Conservation (phyloP, 805 yeast genomes). For the Nakazawaea pomicola region DNA sequence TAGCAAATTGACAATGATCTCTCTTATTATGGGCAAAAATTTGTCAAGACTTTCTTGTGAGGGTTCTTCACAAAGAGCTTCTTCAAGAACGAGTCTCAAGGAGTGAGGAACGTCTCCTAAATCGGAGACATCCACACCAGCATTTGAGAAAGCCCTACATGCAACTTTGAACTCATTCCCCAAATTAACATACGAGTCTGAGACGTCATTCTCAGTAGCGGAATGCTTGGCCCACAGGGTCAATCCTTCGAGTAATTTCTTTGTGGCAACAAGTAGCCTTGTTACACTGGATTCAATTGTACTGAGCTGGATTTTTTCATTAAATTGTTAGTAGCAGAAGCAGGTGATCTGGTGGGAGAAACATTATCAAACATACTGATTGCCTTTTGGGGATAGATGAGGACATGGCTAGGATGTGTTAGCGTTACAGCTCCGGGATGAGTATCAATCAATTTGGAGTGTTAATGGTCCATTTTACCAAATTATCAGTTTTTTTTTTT, state of each 20-base stretch:
- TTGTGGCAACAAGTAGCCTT: conserved; percentile 78
- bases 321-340: conserved; percentile 1
- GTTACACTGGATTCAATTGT: conserved; percentile 79
- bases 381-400: conserved; percentile 9
- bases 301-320: too few species aligned
- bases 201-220: conserved; percentile 80
- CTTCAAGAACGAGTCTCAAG: conserved; percentile 74
- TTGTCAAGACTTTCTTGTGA: conserved; percentile 76
- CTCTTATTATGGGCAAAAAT: conserved; percentile 80
- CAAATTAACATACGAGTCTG: conserved; percentile 83
- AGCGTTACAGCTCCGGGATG: too few species aligned
- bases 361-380: conserved; percentile 9
- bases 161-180: conserved; percentile 93
- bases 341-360: not conserved
- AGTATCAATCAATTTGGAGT: too few species aligned
- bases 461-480: too few species aligned
- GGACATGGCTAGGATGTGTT: conserved; percentile 1
- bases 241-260: conserved; percentile 77
- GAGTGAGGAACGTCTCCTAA: conserved; percentile 88
- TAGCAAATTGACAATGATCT: conserved; percentile 75
- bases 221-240: conserved; percentile 85
- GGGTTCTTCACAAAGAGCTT: conserved; percentile 79
- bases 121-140: conserved; percentile 78
- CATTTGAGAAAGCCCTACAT: conserved; percentile 68
- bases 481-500: not conserved